Percentiles rank a stretch among this genome's conserved stretches.
phyloP scores from a whole-genome alignment of 306 rosid genomes.

The Hippophae tibetana region DNA sequence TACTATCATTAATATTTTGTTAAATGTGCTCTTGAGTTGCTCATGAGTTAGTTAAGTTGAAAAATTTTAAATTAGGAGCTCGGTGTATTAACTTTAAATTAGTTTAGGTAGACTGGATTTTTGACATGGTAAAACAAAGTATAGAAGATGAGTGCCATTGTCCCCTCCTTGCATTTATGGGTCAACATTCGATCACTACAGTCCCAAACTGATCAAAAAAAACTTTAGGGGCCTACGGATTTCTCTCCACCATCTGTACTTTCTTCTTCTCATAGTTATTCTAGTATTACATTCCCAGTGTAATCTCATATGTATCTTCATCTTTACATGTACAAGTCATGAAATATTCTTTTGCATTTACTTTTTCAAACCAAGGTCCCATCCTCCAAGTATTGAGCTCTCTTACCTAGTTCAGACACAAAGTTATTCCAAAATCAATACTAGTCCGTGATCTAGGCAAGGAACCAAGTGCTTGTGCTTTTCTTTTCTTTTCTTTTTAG shows the following conservation, averaged over 20 bases:
- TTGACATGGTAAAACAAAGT: not conserved
- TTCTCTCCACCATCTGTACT: not conserved
- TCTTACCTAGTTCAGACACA: not conserved
- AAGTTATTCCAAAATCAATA: not conserved
- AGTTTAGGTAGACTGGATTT: too few species aligned
- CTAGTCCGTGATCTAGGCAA: slow-evolving; percentile 21
- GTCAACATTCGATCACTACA: not conserved
- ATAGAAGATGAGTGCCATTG: not conserved
- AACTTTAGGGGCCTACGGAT: slow-evolving; percentile 1
- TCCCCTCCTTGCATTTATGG: not conserved
- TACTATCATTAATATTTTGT: too few species aligned
- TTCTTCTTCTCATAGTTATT: not conserved
- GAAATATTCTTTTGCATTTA: too few species aligned
- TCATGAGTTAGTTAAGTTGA: too few species aligned
- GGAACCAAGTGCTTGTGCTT: slow-evolving; percentile 20
- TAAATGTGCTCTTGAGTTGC: too few species aligned
- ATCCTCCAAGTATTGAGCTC: not conserved
- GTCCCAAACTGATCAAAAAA: not conserved
- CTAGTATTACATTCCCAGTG: not conserved
- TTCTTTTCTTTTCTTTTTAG: slow-evolving; percentile 22
- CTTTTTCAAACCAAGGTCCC: too few species aligned
- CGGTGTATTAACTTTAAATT: too few species aligned
- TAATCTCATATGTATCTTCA: slow-evolving; percentile 8
- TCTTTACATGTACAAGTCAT: not conserved
- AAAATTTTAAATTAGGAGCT: too few species aligned